A percentile compares a stretch with the other conserved stretches of the same genome.
phyloP scores from a whole-genome alignment of 495 filamentous ascomycete genomes.

The Hyaloscypha hepaticicola region DNA sequence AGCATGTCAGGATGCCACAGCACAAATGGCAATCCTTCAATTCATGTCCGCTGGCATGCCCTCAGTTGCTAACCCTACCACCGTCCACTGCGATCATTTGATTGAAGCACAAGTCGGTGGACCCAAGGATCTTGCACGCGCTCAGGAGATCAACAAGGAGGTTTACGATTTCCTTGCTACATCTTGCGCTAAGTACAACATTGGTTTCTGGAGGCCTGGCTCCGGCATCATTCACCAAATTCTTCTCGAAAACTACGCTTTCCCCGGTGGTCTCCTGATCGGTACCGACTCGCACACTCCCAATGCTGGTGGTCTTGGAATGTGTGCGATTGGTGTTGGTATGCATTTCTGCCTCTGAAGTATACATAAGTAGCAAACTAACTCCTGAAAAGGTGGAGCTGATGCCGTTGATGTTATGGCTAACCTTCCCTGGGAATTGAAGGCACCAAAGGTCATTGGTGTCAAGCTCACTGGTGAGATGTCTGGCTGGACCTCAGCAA shows the following conservation, averaged over 20 bases:
- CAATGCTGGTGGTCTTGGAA: conserved; percentile 95
- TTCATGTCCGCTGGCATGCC: conserved; percentile 99
- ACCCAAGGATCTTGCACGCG: conserved; percentile 89
- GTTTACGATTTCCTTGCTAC: conserved; percentile 97
- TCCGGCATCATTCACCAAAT: conserved; percentile 99
- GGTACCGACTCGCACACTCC: conserved; percentile 99
- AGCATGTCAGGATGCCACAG: conserved; percentile 98
- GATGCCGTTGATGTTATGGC: conserved; percentile 99
- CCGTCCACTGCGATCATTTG: conserved; percentile 98
- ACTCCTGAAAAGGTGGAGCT: conserved; percentile 61
- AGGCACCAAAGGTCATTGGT: conserved; percentile 97
- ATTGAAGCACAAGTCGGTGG: conserved; percentile 97
- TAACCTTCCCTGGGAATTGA: conserved; percentile 95
- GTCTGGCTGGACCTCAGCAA: conserved; percentile 92
- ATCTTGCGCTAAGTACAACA: conserved; percentile 98
- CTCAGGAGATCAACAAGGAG: conserved; percentile 96
- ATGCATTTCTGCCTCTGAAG: no score
- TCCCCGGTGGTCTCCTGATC: conserved; percentile 97
- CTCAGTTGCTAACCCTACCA: conserved; percentile 89
- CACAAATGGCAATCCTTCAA: conserved; percentile 99
- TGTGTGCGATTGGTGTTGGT: conserved; percentile 91
- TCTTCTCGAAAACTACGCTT: conserved; percentile 96
- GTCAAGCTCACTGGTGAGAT: conserved; percentile 87
- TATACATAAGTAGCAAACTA: no score
- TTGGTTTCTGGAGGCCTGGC: conserved; percentile 98